Conservation (phyloP, 345 rosid genomes). For the Salix purpurea region DNA sequence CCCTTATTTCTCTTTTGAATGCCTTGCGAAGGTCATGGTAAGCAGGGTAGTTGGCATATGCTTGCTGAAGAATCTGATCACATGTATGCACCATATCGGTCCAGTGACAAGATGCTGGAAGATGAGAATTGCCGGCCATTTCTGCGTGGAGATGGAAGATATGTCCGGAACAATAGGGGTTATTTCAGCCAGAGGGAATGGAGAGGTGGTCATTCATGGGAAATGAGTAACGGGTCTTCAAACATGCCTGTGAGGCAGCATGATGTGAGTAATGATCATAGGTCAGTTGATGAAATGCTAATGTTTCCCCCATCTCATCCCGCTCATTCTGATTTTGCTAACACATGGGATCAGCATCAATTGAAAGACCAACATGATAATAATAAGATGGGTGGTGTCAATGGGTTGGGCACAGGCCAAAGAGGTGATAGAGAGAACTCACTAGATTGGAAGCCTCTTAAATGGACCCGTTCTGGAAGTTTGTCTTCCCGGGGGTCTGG, state of each 20-base stretch:
- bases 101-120: constrained; percentile 54
- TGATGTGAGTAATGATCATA: constrained; percentile 48
- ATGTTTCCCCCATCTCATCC: constrained; percentile 28
- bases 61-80: constrained; percentile 63
- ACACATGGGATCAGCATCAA: constrained; percentile 50
- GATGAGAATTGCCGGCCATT: constrained; percentile 49
- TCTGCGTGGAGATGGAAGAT: constrained; percentile 67
- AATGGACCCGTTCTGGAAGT: constrained; percentile 75
- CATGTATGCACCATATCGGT: constrained; percentile 50
- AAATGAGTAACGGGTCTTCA: constrained; percentile 56
- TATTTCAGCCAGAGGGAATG: constrained; percentile 68
- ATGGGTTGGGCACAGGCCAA: constrained; percentile 42
- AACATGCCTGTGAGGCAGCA: constrained; percentile 45
- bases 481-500: constrained; percentile 80
- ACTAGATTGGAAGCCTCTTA: constrained; percentile 63
- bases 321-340: constrained; percentile 42
- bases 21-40: constrained; percentile 72
- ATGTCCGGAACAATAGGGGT: constrained; percentile 53
- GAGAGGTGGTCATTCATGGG: constrained; percentile 64
- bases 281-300: constrained; percentile 57
- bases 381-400: constrained; percentile 34
- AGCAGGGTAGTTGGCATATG: constrained; percentile 77
- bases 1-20: constrained; percentile 27
- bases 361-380: constrained; percentile 50
- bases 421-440: constrained; percentile 54